These are phyloP conservation scores for Pogostemon cablin DNA, from an alignment of 257 asterid genomes.

Conservation along the genomic window DNA sequence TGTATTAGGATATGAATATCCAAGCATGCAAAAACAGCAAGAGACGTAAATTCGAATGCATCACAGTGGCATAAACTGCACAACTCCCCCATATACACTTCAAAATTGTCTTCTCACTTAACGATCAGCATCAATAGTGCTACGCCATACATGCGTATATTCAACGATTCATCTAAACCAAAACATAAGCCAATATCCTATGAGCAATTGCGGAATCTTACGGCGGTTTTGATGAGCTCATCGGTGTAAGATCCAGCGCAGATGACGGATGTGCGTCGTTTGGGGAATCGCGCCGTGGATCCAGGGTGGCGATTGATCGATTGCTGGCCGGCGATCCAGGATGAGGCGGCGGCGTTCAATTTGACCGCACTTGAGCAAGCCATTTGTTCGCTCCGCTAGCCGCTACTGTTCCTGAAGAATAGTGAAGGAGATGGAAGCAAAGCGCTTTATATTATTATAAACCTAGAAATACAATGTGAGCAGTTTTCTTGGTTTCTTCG, in stretches of 20 bases:
- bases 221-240: slow-evolving; percentile 93
- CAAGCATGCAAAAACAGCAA: neutral
- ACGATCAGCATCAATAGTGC: neutral
- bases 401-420: neutral
- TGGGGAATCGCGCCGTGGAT: slow-evolving; percentile 50
- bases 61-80: neutral
- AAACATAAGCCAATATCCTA: neutral
- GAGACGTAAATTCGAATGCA: neutral
- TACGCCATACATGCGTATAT: neutral
- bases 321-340: slow-evolving; percentile 72
- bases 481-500: neutral
- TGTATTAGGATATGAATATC: neutral
- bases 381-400: slow-evolving; percentile 35
- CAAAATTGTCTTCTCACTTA: neutral
- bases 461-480: neutral
- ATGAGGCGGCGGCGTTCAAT: slow-evolving; percentile 66
- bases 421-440: neutral
- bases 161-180: neutral
- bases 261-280: slow-evolving; percentile 61
- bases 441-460: neutral
- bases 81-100: neutral
- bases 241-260: slow-evolving; percentile 93
- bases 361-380: slow-evolving; percentile 76
- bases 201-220: slow-evolving; percentile 33
- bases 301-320: slow-evolving; percentile 52